A percentile compares a stretch with the other conserved stretches of the same genome.
Conservation (phyloP, 116 monocot species). For the Zostera marina region DNA sequence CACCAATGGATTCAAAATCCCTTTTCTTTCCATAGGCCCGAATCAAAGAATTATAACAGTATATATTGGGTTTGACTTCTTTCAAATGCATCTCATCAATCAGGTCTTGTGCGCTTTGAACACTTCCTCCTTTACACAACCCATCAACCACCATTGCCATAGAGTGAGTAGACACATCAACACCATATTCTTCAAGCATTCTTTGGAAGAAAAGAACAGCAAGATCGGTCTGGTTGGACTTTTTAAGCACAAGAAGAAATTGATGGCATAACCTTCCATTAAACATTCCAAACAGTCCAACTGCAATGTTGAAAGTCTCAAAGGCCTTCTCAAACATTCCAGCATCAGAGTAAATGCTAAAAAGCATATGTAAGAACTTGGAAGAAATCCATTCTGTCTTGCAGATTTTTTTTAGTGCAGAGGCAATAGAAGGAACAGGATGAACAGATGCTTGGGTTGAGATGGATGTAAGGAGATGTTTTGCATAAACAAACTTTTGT, state of each 20-base stretch:
- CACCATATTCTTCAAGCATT: constrained; percentile 17
- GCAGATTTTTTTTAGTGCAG: constrained; percentile 24
- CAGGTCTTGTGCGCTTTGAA: constrained; percentile 24
- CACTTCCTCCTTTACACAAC: constrained; percentile 39
- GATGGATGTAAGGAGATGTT: constrained; percentile 25
- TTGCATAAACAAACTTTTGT: constrained; percentile 30
- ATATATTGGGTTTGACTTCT: constrained; percentile 27
- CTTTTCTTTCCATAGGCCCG: constrained; percentile 25
- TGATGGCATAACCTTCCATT: constrained; percentile 38
- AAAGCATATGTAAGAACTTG: constrained; percentile 47
- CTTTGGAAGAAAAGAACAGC: constrained; percentile 35
- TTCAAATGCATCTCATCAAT: constrained; percentile 65
- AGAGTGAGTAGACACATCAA: constrained; percentile 30
- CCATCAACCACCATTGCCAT: constrained; percentile 43
- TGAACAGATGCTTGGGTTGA: background rate
- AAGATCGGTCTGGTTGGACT: constrained; percentile 6
- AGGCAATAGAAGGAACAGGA: constrained; percentile 28
- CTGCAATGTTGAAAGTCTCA: constrained; percentile 35
- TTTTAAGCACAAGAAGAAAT: constrained; percentile 35
- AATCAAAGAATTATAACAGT: constrained; percentile 59
- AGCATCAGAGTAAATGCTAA: constrained; percentile 53
- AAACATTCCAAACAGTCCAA: constrained; percentile 24
- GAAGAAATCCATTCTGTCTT: constrained; percentile 2
- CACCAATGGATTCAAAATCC: constrained; percentile 23
- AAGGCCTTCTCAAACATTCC: constrained; percentile 23